These are phyloP conservation scores for Hanseniaspora nectarophila DNA, from an alignment of 805 yeast genomes.

Conservation along the genomic window DNA sequence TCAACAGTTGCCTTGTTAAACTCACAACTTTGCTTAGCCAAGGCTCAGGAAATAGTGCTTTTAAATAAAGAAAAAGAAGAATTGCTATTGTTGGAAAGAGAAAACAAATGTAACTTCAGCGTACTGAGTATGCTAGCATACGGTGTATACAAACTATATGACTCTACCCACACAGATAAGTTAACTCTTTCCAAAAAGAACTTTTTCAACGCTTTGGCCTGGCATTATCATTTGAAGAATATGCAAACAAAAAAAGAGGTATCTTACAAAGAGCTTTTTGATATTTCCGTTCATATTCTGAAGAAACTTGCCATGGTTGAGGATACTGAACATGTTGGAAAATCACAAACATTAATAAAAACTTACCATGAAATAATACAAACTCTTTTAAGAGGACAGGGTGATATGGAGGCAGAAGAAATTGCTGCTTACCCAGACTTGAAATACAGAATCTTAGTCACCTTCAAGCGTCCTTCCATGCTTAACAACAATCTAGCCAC, in stretches of 20 bases:
- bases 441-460: neutral
- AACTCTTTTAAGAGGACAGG: neutral
- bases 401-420: neutral
- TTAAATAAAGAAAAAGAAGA: neutral
- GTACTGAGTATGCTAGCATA: neutral
- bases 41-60: constrained; percentile 1
- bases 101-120: neutral
- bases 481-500: neutral
- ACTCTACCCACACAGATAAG: neutral
- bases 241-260: neutral
- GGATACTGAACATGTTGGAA: neutral
- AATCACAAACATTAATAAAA: neutral
- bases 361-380: neutral
- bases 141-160: constrained; percentile 3
- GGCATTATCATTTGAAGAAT: neutral
- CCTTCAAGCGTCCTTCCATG: neutral
- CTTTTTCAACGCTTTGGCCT: neutral
- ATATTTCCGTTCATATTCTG: neutral
- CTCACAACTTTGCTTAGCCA: neutral
- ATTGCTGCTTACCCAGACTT: neutral
- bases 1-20: neutral
- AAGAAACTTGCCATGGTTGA: neutral
- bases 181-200: neutral
- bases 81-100: neutral
- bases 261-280: neutral